Evolutionary conservation across 2,329 filamentous ascomycete genomes (phyloP).

Genomic region (Colletotrichum somersetense): DNA sequence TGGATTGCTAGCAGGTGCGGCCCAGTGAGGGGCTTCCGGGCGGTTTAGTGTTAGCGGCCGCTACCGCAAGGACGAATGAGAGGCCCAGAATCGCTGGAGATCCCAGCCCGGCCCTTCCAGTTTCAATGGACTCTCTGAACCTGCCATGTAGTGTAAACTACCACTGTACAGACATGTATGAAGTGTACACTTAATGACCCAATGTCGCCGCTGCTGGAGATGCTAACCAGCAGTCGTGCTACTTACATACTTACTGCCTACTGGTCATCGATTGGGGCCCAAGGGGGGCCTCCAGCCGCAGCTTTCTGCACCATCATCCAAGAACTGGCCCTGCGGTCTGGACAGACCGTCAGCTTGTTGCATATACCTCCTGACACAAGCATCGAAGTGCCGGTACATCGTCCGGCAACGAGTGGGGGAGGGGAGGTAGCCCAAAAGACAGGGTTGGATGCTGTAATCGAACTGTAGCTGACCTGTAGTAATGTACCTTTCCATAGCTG

Average conservation of each 20-base stretch:
- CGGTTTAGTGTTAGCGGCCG: conserved; percentile 31
- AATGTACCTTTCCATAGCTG: conserved; percentile 13
- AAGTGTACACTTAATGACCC: neutral
- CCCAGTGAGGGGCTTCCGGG: conserved; percentile 12
- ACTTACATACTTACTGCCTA: neutral
- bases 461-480: neutral
- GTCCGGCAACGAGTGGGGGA: neutral
- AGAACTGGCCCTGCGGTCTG: conserved; percentile 16
- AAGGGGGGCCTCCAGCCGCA: conserved; percentile 23
- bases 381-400: conserved; percentile 2
- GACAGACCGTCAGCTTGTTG: neutral
- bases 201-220: neutral
- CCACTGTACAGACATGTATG: too few relatives aligned
- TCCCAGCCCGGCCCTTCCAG: conserved; percentile 10
- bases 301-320: conserved; percentile 29
- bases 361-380: conserved; percentile 4
- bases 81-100: conserved; percentile 27
- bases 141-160: neutral
- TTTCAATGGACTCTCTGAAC: conserved; percentile 12
- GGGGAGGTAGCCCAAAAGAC: conserved; percentile 1
- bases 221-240: conserved; percentile 31
- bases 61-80: conserved; percentile 26
- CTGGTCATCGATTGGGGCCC: conserved; percentile 11
- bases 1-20: conserved; percentile 10
- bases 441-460: conserved; percentile 13